Base-by-base conservation (phyloP, 257 asterid genomes). In the Solanum boliviense region DNA sequence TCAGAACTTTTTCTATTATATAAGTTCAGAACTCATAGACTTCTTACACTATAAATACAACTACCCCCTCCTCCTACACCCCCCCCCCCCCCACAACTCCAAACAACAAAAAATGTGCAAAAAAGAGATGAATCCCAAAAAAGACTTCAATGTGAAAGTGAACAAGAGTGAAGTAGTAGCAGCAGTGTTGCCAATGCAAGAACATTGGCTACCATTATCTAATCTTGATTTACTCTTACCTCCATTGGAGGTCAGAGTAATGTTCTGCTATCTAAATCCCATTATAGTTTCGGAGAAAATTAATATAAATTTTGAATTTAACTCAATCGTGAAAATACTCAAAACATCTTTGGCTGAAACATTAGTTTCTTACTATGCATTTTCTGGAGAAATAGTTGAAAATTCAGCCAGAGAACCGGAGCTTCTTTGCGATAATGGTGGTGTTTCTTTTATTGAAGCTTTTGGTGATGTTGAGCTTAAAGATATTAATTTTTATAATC, bases 161-260 rank as follows among this genome's bases (percentile, higher is more conserved):
- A 27, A 1, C 38, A 87, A 76, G 5, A 87, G n/a, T 12, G 89
- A 87, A 18, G 29, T 36, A 35, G 73, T 81, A 13, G 87, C 70
- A 44, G 87, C 87, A 83, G 52, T 38, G 12, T 31, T 87, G 36
- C 86, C 86, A 87, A 79, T 79, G 13, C 75, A 87, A 35, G 52
- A 87, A 18, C 87, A 87, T 34, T 87, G 89, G 89, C 67, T 83
- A 27, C 87, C 87, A 68, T 13, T 29, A 2, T 68, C 89, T 10
- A 87, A 87, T 52, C 89, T 87, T 12, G 89, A 87, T 48, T 83
- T 83, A 20, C 72, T 87, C 23, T 36, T 87, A 13, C 89, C 87
- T 18, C 84, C 89, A 34, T 13, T 87, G 5, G 68, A 44, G 5
- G 68, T 83, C 6, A 41, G 87, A 27, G 86, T 71, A 1, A 27